Evolutionary conservation across 768 basidiomycete genomes (phyloP).

Genomic region (Clathrus columnatus): DNA sequence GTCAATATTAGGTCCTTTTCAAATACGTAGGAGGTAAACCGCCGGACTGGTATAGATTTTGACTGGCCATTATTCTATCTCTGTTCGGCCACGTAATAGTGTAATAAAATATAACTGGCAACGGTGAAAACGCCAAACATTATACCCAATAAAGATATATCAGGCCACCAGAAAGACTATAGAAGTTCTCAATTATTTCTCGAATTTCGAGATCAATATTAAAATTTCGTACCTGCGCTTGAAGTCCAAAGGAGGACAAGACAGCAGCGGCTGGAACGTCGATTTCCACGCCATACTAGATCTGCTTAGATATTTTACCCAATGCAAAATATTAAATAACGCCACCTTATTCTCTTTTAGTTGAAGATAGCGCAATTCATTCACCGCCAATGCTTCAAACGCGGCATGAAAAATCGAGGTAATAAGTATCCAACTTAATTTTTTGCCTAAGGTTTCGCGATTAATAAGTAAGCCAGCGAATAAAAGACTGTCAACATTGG

Average conservation of each 20-base stretch:
- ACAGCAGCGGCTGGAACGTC: conserved; percentile 96
- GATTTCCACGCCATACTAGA: conserved; percentile 90
- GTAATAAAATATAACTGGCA: conserved; percentile 69
- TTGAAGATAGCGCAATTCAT: conserved; percentile 89
- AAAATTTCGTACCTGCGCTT: conserved; percentile 56
- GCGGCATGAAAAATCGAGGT: conserved; percentile 98
- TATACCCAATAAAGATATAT: conserved; percentile 75
- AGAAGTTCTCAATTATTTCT: neutral
- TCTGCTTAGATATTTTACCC: neutral
- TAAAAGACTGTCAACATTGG: conserved; percentile 45
- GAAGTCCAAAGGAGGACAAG: conserved; percentile 86
- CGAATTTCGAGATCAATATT: neutral
- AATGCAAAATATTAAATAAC: too few relatives aligned
- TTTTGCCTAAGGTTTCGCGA: conserved; percentile 67
- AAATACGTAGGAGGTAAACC: too few relatives aligned
- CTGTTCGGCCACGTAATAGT: conserved; percentile 84
- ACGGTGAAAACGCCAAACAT: conserved; percentile 79
- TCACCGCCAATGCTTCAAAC: conserved; percentile 95
- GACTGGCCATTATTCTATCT: conserved; percentile 25
- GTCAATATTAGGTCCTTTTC: too few relatives aligned
- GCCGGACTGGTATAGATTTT: too few relatives aligned
- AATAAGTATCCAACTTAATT: conserved; percentile 80
- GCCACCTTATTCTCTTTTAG: conserved; percentile 83
- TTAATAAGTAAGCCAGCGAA: conserved; percentile 97
- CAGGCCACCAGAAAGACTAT: conserved; percentile 97